Evolutionary conservation across 345 rosid genomes (phyloP).

Genomic region (Eucalyptus urophylla): DNA sequence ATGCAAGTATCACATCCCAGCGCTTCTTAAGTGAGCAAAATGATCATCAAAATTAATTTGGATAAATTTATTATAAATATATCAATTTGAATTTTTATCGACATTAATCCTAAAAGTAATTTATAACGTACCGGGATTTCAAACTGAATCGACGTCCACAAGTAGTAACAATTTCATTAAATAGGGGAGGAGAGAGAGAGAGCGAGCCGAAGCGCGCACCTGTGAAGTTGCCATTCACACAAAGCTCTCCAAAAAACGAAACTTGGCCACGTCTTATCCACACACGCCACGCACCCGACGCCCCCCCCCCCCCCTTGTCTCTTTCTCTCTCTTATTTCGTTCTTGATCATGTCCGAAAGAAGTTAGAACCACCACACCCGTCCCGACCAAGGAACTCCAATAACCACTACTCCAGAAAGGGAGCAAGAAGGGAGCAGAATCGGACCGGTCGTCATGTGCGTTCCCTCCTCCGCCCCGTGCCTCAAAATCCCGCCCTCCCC

Average conservation of each 20-base stretch:
- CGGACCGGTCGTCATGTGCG: constrained; percentile 23
- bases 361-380: neutral
- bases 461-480: constrained; percentile 52
- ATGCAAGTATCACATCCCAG: no score
- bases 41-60: no score
- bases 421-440: neutral
- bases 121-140: no score
- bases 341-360: neutral
- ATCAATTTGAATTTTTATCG: no score
- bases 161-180: no score
- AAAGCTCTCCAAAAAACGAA: neutral
- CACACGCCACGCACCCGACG: neutral
- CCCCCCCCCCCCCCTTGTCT: neutral
- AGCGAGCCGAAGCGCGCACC: neutral
- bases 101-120: no score
- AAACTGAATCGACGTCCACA: neutral
- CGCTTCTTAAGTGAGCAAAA: rapidly evolving
- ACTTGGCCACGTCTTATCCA: constrained; percentile 43
- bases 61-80: no score
- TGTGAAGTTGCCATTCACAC: neutral
- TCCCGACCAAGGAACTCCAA: neutral
- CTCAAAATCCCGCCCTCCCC: constrained; percentile 49
- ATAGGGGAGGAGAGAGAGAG: neutral
- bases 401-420: neutral
- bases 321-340: neutral